phyloP scores from a whole-genome alignment of 805 yeast species.

The Candida coquimbonensis region DNA sequence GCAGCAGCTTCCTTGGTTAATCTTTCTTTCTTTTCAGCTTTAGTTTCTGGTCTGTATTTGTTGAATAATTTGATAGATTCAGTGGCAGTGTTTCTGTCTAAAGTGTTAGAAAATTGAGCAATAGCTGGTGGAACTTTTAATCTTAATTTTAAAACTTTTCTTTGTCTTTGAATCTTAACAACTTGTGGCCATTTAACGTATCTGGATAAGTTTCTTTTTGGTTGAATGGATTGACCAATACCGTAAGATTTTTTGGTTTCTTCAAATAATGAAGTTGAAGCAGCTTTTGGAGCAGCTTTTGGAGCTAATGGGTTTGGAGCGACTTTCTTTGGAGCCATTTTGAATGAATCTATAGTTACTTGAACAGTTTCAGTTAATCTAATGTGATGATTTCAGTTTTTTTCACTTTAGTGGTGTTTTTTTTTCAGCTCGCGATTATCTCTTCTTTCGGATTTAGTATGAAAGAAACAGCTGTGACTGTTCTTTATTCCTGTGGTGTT shows the following conservation, averaged over 20 bases:
- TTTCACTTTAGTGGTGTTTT: neutral
- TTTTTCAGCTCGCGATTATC: constrained; percentile 2
- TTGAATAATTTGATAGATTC: constrained; percentile 94
- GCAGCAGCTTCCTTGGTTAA: constrained; percentile 98
- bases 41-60: constrained; percentile 98
- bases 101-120: constrained; percentile 91
- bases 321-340: neutral
- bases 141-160: constrained; percentile 91
- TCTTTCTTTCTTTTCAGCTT: constrained; percentile 98
- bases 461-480: constrained; percentile 3
- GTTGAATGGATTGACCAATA: constrained; percentile 94
- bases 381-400: no score
- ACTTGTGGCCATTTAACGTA: constrained; percentile 99
- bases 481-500: neutral
- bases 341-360: neutral
- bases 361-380: no score
- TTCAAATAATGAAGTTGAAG: constrained; percentile 87
- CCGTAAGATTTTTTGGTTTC: constrained; percentile 91
- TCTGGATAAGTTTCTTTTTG: constrained; percentile 92
- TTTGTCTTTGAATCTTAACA: constrained; percentile 98
- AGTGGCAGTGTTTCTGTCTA: constrained; percentile 98
- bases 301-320: constrained; percentile 5
- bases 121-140: constrained; percentile 98
- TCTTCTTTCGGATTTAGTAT: neutral
- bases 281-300: constrained; percentile 90